These are phyloP conservation scores for Lecanosticta acicola DNA, from an alignment of 2,329 filamentous ascomycete genomes.

Conservation along the genomic window DNA sequence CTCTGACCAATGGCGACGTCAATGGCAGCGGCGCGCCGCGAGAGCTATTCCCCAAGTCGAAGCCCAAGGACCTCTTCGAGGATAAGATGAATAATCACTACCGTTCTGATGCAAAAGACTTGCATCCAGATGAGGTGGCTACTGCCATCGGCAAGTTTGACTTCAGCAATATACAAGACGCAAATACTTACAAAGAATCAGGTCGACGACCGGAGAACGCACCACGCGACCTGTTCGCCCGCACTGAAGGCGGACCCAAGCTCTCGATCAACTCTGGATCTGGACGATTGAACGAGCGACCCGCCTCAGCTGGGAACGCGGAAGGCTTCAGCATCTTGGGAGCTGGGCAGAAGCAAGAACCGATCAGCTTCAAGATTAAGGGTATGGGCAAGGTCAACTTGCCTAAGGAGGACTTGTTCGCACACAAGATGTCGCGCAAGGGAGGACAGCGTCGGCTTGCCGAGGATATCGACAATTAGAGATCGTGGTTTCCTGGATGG, in stretches of 20 bases:
- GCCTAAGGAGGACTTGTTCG: conserved; percentile 16
- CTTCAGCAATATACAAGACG: conserved; percentile 17
- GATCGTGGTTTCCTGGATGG: too few relatives aligned
- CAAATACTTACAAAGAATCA: conserved; percentile 17
- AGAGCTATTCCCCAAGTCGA: conserved; percentile 27
- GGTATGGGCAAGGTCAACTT: conserved; percentile 24
- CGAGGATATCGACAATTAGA: conserved; percentile 8
- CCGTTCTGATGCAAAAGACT: conserved; percentile 40
- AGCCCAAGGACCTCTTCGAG: conserved; percentile 33
- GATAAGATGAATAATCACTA: conserved; percentile 39
- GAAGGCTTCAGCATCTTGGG: conserved; percentile 34
- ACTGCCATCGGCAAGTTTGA: conserved; percentile 24
- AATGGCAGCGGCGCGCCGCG: conserved; percentile 8
- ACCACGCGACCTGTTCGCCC: conserved; percentile 18
- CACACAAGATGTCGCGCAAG: conserved; percentile 12
- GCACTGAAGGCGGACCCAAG: conserved; percentile 15
- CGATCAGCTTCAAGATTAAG: conserved; percentile 26
- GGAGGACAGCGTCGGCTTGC: conserved; percentile 5
- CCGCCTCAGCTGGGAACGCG: conserved; percentile 8
- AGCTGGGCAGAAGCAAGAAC: conserved; percentile 15
- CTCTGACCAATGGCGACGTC: conserved; percentile 10
- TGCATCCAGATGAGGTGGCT: conserved; percentile 22
- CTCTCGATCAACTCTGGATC: conserved; percentile 9
- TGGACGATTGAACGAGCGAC: conserved; percentile 12
- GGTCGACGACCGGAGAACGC: conserved; percentile 11